Evolutionary conservation across 129 eudicot species (phyloP), one percentile per base, ranked within the genome.

Genomic region (Artemisia tridentata): DNA sequence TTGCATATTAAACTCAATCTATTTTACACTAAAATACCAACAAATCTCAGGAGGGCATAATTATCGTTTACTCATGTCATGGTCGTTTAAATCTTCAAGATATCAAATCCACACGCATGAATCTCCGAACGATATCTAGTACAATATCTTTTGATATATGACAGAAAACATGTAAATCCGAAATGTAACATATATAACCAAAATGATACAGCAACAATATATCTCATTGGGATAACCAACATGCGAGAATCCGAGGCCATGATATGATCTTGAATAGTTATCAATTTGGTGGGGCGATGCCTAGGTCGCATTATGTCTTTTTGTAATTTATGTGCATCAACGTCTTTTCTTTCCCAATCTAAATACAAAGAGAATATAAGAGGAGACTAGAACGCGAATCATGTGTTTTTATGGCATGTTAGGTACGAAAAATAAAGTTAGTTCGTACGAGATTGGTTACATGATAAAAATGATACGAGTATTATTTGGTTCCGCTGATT

Each of bases 181-280:
- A 10, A 43, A 2, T 4, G 7, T 45, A 16, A 15, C 9, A 25
- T 72, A 5, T 5, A 25, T 62, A 34, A 49, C 77, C 5, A 72
- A 52, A 72, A 72, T 72, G 76, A 31, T 60, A 61, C 61, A 72
- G 31, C 77, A 72, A 61, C 58, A 72, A 72, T 63, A 70, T 55
- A 62, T 72, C 77, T 63, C 77, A 46, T 48, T 48, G 61, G 66
- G 20, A 72, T 47, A 31, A 72, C 15, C 18, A 48, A 72, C 69
- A 72, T 62, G 77, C 17, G 69, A 29, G 65, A 74, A 72, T 25
- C 54, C 58, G 31, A 67, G 67, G 67, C 73, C 67, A 54, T 45
- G 49, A 75, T 68, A 75, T 8, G 67, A 67, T 47, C 67, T 17
- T 48, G 49, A 20, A 49, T 17, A 43, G 67, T 66, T 75, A 55